Percentiles rank a stretch among this genome's conserved stretches.
These are phyloP conservation scores for Kodamaea anthophila DNA, from an alignment of 1,139 yeast genomes.

Conservation along the genomic window DNA sequence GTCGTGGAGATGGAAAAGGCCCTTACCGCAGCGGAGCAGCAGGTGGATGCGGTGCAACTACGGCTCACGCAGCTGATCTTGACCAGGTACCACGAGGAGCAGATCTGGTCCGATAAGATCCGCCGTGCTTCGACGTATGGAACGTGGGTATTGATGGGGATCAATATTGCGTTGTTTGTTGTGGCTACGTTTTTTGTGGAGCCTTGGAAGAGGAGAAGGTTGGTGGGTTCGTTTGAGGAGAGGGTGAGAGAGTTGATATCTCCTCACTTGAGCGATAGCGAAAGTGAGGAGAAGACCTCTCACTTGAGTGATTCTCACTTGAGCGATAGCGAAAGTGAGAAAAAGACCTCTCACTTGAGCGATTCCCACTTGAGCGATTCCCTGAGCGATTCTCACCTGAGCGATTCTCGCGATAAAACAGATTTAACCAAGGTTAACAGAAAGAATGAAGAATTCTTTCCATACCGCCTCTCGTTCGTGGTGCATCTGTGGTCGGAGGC, in stretches of 20 bases:
- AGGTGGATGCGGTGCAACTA: constrained; percentile 66
- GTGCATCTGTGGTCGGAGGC: too few species aligned
- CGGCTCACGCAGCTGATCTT: constrained; percentile 71
- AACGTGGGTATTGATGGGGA: constrained; percentile 83
- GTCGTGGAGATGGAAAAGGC: constrained; percentile 50
- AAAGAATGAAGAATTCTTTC: too few species aligned
- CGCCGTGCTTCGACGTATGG: constrained; percentile 96
- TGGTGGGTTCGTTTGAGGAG: constrained; percentile 78
- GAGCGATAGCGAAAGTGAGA: too few species aligned
- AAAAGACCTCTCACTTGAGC: too few species aligned
- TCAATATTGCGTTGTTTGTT: constrained; percentile 71
- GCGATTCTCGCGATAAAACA: too few species aligned
- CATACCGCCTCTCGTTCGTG: constrained; percentile 1
- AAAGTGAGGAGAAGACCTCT: not conserved
- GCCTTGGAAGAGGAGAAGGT: constrained; percentile 84
- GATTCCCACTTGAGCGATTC: too few species aligned
- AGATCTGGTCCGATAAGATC: constrained; percentile 96
- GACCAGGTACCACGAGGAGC: constrained; percentile 92
- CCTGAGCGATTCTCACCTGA: too few species aligned
- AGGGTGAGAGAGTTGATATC: constrained; percentile 48
- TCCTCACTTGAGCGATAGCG: too few species aligned
- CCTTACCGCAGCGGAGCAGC: constrained; percentile 53
- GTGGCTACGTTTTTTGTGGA: constrained; percentile 84
- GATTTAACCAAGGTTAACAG: too few species aligned
- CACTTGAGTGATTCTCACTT: too few species aligned